These are phyloP conservation scores for Lentinula sp. DNA, from an alignment of 768 basidiomycete genomes.

Conservation along the genomic window DNA sequence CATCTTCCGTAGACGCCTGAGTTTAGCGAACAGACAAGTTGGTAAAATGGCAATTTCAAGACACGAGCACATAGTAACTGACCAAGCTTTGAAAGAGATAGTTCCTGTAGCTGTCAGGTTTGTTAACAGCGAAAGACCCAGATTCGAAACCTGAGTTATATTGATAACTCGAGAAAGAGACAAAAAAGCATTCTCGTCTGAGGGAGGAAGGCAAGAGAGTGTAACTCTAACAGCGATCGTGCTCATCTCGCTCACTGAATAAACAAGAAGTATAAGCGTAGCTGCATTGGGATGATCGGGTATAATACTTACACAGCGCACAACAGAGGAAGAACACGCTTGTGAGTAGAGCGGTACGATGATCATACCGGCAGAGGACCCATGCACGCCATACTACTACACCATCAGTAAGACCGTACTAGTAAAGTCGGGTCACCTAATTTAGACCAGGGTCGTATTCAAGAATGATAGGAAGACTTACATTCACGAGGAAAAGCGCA, in stretches of 20 bases:
- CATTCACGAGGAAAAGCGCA: neutral
- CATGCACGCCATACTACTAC: slow-evolving; percentile 9
- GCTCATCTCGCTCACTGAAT: neutral
- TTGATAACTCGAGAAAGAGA: slow-evolving; percentile 5
- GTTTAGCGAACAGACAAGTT: neutral
- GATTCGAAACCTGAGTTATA: slow-evolving; percentile 6
- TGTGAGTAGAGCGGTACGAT: neutral
- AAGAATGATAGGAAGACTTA: neutral
- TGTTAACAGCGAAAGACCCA: slow-evolving; percentile 10
- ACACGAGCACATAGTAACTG: neutral
- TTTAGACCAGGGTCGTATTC: no score
- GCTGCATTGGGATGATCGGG: neutral
- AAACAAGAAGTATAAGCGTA: neutral
- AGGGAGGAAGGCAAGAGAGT: neutral
- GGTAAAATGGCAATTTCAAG: no score
- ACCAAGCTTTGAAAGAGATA: slow-evolving; percentile 10
- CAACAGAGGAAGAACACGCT: neutral
- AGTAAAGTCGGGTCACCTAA: neutral
- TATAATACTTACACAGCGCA: neutral
- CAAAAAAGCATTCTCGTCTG: neutral
- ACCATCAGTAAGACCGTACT: slow-evolving; percentile 4
- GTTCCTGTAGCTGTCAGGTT: slow-evolving; percentile 11
- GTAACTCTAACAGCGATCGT: neutral
- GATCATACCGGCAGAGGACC: neutral
- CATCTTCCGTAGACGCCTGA: slow-evolving; percentile 1